phyloP scores from a whole-genome alignment of 2,329 filamentous ascomycete genomes.

The Epichloe baconii region DNA sequence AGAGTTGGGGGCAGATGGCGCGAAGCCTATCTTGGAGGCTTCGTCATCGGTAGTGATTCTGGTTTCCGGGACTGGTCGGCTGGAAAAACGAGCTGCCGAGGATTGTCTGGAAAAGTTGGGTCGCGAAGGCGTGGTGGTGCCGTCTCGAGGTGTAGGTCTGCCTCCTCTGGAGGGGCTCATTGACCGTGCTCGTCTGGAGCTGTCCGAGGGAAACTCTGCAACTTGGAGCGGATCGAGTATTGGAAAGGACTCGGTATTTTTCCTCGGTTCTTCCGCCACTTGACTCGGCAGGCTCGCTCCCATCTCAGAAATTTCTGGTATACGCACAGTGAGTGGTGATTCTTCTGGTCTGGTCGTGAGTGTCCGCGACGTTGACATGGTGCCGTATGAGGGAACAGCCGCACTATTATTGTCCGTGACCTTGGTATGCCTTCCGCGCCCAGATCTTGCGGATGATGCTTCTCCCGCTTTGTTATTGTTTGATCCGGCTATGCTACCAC shows the following conservation, averaged over 20 bases:
- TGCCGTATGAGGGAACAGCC: slow-evolving; percentile 18
- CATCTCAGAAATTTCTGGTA: slow-evolving; percentile 5
- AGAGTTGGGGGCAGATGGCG: slow-evolving; percentile 16
- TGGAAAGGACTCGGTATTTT: slow-evolving; percentile 12
- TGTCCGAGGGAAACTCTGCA: slow-evolving; percentile 1
- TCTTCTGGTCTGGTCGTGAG: neutral
- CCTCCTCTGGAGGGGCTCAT: slow-evolving; percentile 13
- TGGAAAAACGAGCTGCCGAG: slow-evolving; percentile 52
- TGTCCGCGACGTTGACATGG: slow-evolving; percentile 17
- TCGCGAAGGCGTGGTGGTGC: slow-evolving; percentile 18
- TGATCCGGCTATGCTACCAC: neutral
- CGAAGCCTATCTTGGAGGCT: slow-evolving; percentile 56
- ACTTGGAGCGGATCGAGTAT: slow-evolving; percentile 9
- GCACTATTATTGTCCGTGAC: slow-evolving; percentile 2
- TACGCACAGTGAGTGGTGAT: slow-evolving; percentile 4
- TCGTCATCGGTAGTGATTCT: slow-evolving; percentile 52
- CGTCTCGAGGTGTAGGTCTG: slow-evolving; percentile 7
- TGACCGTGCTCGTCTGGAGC: slow-evolving; percentile 11
- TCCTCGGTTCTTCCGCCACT: neutral
- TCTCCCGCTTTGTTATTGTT: slow-evolving; percentile 2
- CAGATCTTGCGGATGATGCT: slow-evolving; percentile 9
- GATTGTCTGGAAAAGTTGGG: slow-evolving; percentile 39
- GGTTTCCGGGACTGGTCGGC: slow-evolving; percentile 58
- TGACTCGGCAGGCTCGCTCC: neutral
- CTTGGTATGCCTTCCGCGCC: slow-evolving; percentile 8